Evolutionary conservation across 2,329 filamentous ascomycete species (phyloP), one percentile per base, ranked within the genome.

Genomic region (Geosmithia flava): DNA sequence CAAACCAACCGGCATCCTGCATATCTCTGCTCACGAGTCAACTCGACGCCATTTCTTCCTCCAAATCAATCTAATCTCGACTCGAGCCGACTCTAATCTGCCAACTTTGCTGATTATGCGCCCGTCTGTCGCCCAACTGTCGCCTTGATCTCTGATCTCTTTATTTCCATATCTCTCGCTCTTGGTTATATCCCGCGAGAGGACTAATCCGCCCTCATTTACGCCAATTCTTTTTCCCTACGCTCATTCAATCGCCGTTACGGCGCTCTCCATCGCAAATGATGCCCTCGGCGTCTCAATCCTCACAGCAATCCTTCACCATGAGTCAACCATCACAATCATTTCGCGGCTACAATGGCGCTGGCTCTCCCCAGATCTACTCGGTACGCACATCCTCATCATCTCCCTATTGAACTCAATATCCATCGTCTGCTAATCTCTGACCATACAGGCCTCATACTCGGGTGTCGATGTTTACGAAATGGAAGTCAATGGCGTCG

Each of bases 391-490:
- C 17, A 7, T 16, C 3, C 41, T 19, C 17, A 41, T n/a, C 19
- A 15, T 23, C 41, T 44, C 19, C 2, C 42, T 8, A 15, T 29
- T 23, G 8, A 42, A 27, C 44, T 20, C 16, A 4, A 19, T 16
- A 37, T 40, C 30, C 3, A 13, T 37, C 33, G 11, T 11, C 23
- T 33, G n/a, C 44, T 47, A 16, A 29, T 16, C 10, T 42, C 19
- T 46, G 19, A 33, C 49, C 47, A 48, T 46, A 19, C 37, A 80
- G 76, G 91, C 91, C 51, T 86, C 94, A 41, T 97, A 97, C 65
- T 97, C 91, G 7, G 89, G 90, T 55, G 88, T 97, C 44, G 84
- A 91, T 52, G 93, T 98, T 16, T 98, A 97, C 70, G 93, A 98
- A 67, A 96, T 97, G 89, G 90, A 96, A 64, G 86, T 97, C 52